These are phyloP conservation scores for Amylostereum areolatum DNA, from an alignment of 1,284 basidiomycete genomes.

Conservation along the genomic window DNA sequence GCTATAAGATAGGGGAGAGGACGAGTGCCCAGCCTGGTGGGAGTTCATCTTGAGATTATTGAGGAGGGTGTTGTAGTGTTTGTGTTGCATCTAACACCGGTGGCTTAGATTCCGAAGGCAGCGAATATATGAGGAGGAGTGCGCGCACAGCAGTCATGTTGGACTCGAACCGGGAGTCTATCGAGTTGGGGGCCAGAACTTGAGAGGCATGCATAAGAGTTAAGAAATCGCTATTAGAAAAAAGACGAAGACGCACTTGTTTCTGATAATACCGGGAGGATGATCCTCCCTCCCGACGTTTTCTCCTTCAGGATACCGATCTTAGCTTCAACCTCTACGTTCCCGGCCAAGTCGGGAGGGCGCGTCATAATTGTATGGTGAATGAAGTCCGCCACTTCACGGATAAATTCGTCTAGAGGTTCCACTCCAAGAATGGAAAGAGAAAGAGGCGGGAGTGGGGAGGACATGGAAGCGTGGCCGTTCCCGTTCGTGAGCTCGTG, in stretches of 20 bases:
- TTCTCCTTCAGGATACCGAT: conserved; percentile 76
- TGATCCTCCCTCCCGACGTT: conserved; percentile 48
- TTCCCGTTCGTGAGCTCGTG: conserved; percentile 11
- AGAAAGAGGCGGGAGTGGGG: conserved; percentile 60
- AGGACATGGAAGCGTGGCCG: conserved; percentile 8
- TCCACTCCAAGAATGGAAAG: conserved; percentile 89
- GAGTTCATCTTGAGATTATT: conserved; percentile 68
- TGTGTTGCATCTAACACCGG: conserved; percentile 70
- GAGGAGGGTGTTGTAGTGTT: conserved; percentile 78
- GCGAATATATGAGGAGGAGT: conserved; percentile 10
- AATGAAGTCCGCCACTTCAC: conserved; percentile 88
- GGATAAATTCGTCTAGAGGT: conserved; percentile 92
- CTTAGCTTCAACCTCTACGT: conserved; percentile 89
- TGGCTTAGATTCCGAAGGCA: conserved; percentile 11
- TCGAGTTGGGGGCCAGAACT: conserved; percentile 34
- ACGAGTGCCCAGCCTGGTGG: conserved; percentile 33
- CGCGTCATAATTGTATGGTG: conserved; percentile 59
- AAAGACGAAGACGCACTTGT: conserved; percentile 59
- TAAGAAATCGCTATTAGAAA: conserved; percentile 1
- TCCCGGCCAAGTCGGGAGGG: conserved; percentile 34
- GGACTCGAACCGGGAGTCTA: conserved; percentile 78
- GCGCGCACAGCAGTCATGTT: conserved; percentile 82
- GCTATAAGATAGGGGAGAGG: conserved; percentile 65
- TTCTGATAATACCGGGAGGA: conserved; percentile 78
- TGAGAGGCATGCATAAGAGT: neutral